Percentiles rank a stretch among this genome's conserved stretches.
Evolutionary conservation across 78 protist genomes (phyloP).

Genomic region (Dictyostelium citrinum): DNA sequence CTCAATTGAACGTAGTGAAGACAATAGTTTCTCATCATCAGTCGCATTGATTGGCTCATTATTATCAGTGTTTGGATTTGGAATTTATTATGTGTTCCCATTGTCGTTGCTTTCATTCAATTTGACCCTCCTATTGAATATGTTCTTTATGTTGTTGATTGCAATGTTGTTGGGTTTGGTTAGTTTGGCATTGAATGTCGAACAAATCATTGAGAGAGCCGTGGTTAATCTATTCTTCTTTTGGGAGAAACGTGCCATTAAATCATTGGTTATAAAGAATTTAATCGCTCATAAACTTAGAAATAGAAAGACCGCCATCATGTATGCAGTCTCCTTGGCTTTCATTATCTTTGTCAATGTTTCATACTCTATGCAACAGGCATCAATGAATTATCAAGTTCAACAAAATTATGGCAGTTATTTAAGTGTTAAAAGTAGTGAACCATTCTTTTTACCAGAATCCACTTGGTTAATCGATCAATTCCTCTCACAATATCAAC

Average conservation of each 20-base stretch:
- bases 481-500: not conserved
- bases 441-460: not conserved
- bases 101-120: constrained; percentile 85
- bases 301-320: constrained; percentile 94
- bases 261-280: constrained; percentile 86
- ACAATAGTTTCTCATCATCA: constrained; percentile 24
- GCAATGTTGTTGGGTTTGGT: constrained; percentile 91
- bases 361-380: constrained; percentile 60
- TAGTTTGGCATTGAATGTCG: constrained; percentile 82
- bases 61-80: constrained; percentile 80
- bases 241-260: constrained; percentile 85
- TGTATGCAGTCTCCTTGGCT: constrained; percentile 90
- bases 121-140: constrained; percentile 84
- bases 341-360: constrained; percentile 93
- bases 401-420: constrained; percentile 38
- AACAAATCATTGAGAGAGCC: constrained; percentile 72
- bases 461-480: not conserved
- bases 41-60: constrained; percentile 81
- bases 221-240: constrained; percentile 78
- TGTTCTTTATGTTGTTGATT: constrained; percentile 90
- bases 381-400: constrained; percentile 64
- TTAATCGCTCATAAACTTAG: constrained; percentile 93
- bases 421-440: not conserved
- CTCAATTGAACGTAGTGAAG: constrained; percentile 80
- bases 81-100: constrained; percentile 93